Percentiles rank a stretch among this genome's conserved stretches.
Conservation (phyloP, 192 early-diverging fungal species). For the Podila epicladia region DNA sequence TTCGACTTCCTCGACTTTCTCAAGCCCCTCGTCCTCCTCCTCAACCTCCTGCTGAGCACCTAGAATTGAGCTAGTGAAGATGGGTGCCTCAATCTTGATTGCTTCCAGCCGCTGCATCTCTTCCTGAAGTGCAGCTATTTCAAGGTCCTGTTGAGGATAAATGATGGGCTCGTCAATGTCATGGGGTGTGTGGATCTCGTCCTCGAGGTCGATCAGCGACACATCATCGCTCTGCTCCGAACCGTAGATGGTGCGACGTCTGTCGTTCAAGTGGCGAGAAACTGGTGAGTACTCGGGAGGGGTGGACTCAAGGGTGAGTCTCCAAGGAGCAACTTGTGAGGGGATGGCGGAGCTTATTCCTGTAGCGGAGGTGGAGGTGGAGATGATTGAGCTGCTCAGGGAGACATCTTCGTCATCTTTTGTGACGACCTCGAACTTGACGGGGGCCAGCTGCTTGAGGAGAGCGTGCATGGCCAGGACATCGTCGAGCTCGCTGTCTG, state of each 20-base stretch:
- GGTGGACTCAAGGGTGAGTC: not conserved
- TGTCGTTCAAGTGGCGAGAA: not conserved
- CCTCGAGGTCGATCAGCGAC: constrained; percentile 34
- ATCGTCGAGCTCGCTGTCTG: constrained; percentile 40
- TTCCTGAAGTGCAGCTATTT: constrained; percentile 17
- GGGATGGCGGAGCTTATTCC: not conserved
- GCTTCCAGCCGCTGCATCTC: constrained; percentile 26
- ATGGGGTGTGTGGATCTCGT: not conserved
- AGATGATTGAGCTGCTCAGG: not conserved
- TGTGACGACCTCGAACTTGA: constrained; percentile 30
- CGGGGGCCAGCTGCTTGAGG: constrained; percentile 17
- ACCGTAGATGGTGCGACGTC: constrained; percentile 9
- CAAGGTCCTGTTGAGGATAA: constrained; percentile 33
- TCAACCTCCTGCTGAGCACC: not conserved
- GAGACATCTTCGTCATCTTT: not conserved
- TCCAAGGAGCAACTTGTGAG: constrained; percentile 13
- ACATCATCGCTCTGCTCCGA: constrained; percentile 40
- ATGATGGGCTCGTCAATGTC: constrained; percentile 10
- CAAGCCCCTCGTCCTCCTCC: not conserved
- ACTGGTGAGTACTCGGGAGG: not conserved
- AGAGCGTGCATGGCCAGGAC: constrained; percentile 41
- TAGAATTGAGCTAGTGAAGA: constrained; percentile 26
- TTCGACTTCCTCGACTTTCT: not conserved
- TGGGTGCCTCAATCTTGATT: constrained; percentile 25
- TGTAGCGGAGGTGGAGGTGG: not conserved